A percentile compares a stretch with the other conserved stretches of the same genome.
Evolutionary conservation across 1,139 yeast species (phyloP).

Genomic region (Pichia sp.): DNA sequence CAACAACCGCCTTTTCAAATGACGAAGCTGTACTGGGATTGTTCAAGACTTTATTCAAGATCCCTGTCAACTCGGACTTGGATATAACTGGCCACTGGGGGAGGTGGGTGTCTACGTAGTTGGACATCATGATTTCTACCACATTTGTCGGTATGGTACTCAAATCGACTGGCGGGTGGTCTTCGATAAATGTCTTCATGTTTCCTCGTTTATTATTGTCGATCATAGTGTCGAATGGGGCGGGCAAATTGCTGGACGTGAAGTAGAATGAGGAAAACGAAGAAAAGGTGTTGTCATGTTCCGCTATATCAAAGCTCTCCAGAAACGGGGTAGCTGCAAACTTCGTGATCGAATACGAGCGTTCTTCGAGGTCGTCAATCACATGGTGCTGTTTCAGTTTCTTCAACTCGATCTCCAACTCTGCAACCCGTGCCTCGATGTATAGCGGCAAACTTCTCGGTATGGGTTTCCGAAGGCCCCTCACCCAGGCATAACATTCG

Average conservation of each 20-base stretch:
- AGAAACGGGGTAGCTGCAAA: conserved; percentile 19
- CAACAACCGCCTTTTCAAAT: conserved; percentile 20
- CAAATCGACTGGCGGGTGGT: conserved; percentile 20
- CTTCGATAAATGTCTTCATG: conserved; percentile 18
- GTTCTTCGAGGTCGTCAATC: conserved; percentile 18
- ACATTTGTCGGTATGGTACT: conserved; percentile 20
- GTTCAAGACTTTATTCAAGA: conserved; percentile 11
- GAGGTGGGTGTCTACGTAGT: conserved; percentile 20
- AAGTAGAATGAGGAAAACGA: conserved; percentile 15
- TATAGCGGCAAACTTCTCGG: conserved; percentile 16
- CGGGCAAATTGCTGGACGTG: conserved; percentile 21
- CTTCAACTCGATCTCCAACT: conserved; percentile 19
- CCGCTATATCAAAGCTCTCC: conserved; percentile 12
- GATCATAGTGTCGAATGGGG: conserved; percentile 22
- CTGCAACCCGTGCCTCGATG: conserved; percentile 20
- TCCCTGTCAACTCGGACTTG: conserved; percentile 11
- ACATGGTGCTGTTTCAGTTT: conserved; percentile 14
- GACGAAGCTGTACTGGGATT: conserved; percentile 8
- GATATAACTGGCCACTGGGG: conserved; percentile 25
- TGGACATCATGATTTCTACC: conserved; percentile 17
- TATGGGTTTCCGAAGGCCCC: conserved; percentile 20
- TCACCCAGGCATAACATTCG: conserved; percentile 22
- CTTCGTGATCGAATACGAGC: conserved; percentile 16
- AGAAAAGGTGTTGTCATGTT: conserved; percentile 3
- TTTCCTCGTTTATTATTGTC: conserved; percentile 15